Evolutionary conservation across 2,329 filamentous ascomycete species (phyloP), one percentile per base, ranked within the genome.

Genomic region (Colletotrichum cuscutae): DNA sequence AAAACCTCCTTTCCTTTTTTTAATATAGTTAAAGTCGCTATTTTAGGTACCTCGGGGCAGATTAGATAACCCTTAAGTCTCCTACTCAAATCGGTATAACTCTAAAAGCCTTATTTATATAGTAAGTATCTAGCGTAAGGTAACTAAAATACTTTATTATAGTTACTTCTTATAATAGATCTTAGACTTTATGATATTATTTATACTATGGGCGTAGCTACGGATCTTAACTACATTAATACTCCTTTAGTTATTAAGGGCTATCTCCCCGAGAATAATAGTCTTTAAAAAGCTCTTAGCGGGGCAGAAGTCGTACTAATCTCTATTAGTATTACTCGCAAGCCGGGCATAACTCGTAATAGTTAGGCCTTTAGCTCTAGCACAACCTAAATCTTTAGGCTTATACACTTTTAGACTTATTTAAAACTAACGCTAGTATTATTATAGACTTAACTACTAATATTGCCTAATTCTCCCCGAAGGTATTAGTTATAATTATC

Each of bases 311-410:
- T 94, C 78, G 91, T 95, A 77, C 86, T 94, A 80, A 94, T 95
- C 80, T 92, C 93, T 76, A 93, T 93, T 78, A 93, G 65, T 88
- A 92, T 95, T 79, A 92, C 93, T 78, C 90, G 93, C 84, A 93
- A 94, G 87, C 93, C 93, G 80, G 93, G 93, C 84, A 94, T 95
- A 93, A 94, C 91, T 85, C 91, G 93, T 88, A 93, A 94, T 46
- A 65, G 64, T 56, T 1, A 53, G 57, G 3, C 4, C 13, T 6
- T 53, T n/a, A 53, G 8, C 9, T 5, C 8, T n/a, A 22, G 92
- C 92, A 77, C 92, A 90, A 76, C 90, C 91, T 82, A 94, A 94
- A 6, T 42, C 37, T 49, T 46, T 49, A 19, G 8, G 42, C 42
- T 49, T 7, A 49, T 7, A 11, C 9, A 19, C 42, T 49, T 9